Conservation (phyloP, 176 grass and related monocot species). For the Hsuehochloa calcarea region DNA sequence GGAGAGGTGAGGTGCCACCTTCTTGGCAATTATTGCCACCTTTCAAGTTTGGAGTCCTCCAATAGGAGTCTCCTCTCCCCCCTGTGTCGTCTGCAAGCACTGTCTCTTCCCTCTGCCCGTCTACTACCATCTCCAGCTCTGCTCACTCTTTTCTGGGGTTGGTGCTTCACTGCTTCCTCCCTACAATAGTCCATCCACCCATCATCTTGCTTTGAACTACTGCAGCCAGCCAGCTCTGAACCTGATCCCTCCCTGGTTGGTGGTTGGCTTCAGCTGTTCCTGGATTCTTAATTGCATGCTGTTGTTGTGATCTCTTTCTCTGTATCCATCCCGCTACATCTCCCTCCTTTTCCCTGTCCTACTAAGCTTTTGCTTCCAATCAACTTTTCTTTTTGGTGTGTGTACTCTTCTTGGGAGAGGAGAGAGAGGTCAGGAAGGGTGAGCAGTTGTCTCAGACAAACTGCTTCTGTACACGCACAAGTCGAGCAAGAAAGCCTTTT, state of each 20-base stretch:
- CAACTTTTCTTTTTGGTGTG: conserved; percentile 32
- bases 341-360: neutral
- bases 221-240: conserved; percentile 3
- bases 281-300: conserved; percentile 43
- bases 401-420: conserved; percentile 3
- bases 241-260: neutral
- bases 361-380: conserved; percentile 41
- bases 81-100: conserved; percentile 52
- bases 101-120: conserved; percentile 6
- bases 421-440: neutral
- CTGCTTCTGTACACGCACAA: neutral
- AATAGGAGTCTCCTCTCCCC: conserved; percentile 54
- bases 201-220: neutral
- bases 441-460: neutral
- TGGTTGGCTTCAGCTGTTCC: conserved; percentile 14
- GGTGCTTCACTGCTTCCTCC: conserved; percentile 15
- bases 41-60: conserved; percentile 60
- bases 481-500: neutral
- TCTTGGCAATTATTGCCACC: conserved; percentile 57
- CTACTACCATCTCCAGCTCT: neutral
- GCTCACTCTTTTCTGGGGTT: neutral
- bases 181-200: neutral
- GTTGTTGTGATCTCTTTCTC: conserved; percentile 3
- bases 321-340: neutral
- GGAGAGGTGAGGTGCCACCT: conserved; percentile 4